Evolutionary conservation across 2,329 filamentous ascomycete genomes (phyloP).

Genomic region (Aureobasidium sp.): DNA sequence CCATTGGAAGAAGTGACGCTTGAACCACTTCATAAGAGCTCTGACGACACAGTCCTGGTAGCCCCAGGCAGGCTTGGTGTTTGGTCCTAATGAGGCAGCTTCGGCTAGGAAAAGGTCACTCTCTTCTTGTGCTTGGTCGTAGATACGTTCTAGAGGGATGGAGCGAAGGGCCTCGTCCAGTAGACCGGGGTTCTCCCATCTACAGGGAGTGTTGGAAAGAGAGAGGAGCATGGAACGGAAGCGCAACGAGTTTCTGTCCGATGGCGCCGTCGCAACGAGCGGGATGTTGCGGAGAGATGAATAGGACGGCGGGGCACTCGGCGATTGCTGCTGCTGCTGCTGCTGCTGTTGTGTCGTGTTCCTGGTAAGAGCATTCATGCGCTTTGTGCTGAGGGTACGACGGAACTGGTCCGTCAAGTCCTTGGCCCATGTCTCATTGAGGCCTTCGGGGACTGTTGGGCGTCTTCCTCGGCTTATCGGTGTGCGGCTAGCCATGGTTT

Average conservation of each 20-base stretch:
- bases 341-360: constrained; percentile 24
- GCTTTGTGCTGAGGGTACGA: constrained; percentile 73
- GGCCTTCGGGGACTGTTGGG: constrained; percentile 4
- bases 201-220: constrained; percentile 77
- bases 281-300: constrained; percentile 53
- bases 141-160: constrained; percentile 84
- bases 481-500: constrained; percentile 9
- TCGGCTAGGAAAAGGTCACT: constrained; percentile 78
- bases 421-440: constrained; percentile 60
- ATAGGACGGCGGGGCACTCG: constrained; percentile 46
- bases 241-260: constrained; percentile 38
- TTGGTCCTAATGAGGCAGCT: constrained; percentile 76
- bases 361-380: constrained; percentile 63
- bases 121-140: constrained; percentile 90
- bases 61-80: constrained; percentile 78
- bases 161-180: constrained; percentile 82
- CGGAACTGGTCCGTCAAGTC: constrained; percentile 79
- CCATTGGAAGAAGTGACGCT: constrained; percentile 88
- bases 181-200: constrained; percentile 92
- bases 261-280: constrained; percentile 64
- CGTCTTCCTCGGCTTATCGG: constrained; percentile 3
- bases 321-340: background rate
- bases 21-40: constrained; percentile 91
- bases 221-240: constrained; percentile 68
- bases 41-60: constrained; percentile 96